Conservation (phyloP, 345 rosid species). For the Populus alba region DNA sequence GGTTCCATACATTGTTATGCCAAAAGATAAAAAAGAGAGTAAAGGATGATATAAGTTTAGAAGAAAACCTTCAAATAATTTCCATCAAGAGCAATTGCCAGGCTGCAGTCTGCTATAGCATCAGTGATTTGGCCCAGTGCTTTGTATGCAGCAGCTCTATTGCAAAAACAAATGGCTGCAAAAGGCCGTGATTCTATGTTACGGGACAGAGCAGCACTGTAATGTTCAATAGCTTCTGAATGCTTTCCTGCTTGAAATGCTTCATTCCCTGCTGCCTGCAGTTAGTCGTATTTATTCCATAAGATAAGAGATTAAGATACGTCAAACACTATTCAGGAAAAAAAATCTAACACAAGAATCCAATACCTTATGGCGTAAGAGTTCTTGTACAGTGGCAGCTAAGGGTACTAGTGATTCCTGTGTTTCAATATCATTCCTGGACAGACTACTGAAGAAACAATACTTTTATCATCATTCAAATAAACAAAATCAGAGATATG, state of each 20-base stretch:
- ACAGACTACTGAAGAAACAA: constrained; percentile 12
- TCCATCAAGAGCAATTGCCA: constrained; percentile 87
- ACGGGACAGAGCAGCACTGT: constrained; percentile 74
- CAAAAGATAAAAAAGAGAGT: neutral
- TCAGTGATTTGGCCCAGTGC: constrained; percentile 75
- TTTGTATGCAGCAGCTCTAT: constrained; percentile 94
- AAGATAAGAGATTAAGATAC: neutral
- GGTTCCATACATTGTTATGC: neutral
- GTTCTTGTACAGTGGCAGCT: constrained; percentile 61
- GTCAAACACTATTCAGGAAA: neutral
- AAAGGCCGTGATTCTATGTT: constrained; percentile 83
- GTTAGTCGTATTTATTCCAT: neutral
- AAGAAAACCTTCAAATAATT: constrained; percentile 74
- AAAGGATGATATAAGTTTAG: constrained; percentile 2
- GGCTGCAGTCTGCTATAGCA: constrained; percentile 97
- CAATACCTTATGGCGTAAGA: constrained; percentile 72
- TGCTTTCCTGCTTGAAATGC: constrained; percentile 86
- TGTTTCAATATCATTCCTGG: constrained; percentile 43
- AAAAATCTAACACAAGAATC: neutral
- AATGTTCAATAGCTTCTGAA: constrained; percentile 88
- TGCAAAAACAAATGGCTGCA: constrained; percentile 93
- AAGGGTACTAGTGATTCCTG: constrained; percentile 58
- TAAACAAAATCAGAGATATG: neutral
- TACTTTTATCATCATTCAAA: constrained; percentile 12
- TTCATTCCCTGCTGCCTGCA: constrained; percentile 87